Percentiles rank a stretch among this genome's conserved stretches.
phyloP scores from a whole-genome alignment of 164 flowering plant genomes.

The Platanus orientalis region DNA sequence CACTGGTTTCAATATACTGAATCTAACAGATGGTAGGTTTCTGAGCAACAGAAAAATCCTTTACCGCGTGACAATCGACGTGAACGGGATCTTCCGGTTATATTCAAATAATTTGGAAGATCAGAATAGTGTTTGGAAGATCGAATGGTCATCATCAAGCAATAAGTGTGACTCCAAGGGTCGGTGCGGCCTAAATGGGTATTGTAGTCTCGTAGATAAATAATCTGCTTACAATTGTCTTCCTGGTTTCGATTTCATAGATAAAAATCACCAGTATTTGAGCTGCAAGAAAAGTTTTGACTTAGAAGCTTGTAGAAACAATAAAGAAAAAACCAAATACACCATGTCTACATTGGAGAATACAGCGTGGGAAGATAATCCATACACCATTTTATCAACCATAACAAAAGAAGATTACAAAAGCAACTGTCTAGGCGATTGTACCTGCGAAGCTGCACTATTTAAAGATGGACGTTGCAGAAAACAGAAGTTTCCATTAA shows the following conservation, averaged over 20 bases:
- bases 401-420: neutral
- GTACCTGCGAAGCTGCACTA: neutral
- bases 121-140: neutral
- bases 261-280: neutral
- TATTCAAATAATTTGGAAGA: conserved; percentile 1
- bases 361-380: neutral
- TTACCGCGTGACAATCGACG: conserved; percentile 10
- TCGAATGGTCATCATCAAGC: neutral
- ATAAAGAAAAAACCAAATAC: too few species aligned
- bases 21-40: neutral
- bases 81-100: conserved; percentile 10
- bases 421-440: neutral
- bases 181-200: conserved; percentile 11
- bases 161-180: conserved; percentile 12
- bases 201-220: conserved; percentile 4
- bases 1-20: conserved; percentile 4
- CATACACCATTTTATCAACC: neutral
- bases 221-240: conserved; percentile 6
- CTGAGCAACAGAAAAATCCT: neutral
- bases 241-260: conserved; percentile 12
- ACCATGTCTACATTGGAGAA: neutral
- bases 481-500: neutral
- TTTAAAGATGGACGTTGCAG: too few species aligned
- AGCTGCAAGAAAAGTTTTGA: conserved; percentile 5
- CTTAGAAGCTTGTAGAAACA: neutral